Evolutionary conservation across 345 rosid species (phyloP).

Genomic region (Sapria himalayana): DNA sequence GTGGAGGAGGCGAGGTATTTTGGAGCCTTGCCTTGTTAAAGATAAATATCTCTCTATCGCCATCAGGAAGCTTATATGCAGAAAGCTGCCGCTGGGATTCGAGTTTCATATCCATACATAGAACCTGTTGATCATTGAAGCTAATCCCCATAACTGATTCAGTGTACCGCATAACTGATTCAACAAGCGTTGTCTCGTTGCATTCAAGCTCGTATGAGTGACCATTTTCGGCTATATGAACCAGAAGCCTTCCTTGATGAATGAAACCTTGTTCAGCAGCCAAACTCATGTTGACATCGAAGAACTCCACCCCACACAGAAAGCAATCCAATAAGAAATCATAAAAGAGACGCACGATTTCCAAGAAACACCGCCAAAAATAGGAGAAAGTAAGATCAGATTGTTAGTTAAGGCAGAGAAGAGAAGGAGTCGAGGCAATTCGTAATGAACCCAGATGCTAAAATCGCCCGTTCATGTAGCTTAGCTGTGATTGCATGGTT

Average conservation of each 20-base stretch:
- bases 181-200: conserved; percentile 43
- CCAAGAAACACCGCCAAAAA: conserved; percentile 3
- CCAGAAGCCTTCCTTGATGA: conserved; percentile 49
- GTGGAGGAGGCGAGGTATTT: conserved; percentile 35
- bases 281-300: conserved; percentile 42
- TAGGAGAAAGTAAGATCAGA: too few species aligned
- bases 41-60: conserved; percentile 48
- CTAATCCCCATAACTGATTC: conserved; percentile 34
- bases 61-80: conserved; percentile 54
- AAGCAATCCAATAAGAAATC: conserved; percentile 3
- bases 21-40: conserved; percentile 65
- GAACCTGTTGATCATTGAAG: conserved; percentile 65
- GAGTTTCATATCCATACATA: conserved; percentile 61
- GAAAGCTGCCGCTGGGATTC: conserved; percentile 62
- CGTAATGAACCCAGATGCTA: too few species aligned
- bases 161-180: conserved; percentile 46
- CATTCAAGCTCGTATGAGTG: conserved; percentile 53
- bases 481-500: too few species aligned
- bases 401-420: too few species aligned
- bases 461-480: too few species aligned
- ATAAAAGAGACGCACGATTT: not conserved
- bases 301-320: conserved; percentile 15
- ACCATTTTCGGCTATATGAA: conserved; percentile 82
- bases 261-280: conserved; percentile 27
- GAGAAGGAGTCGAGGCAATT: too few species aligned